Base-by-base conservation (phyloP, 768 basidiomycete species). In the Pleurotus cornucopiae region DNA sequence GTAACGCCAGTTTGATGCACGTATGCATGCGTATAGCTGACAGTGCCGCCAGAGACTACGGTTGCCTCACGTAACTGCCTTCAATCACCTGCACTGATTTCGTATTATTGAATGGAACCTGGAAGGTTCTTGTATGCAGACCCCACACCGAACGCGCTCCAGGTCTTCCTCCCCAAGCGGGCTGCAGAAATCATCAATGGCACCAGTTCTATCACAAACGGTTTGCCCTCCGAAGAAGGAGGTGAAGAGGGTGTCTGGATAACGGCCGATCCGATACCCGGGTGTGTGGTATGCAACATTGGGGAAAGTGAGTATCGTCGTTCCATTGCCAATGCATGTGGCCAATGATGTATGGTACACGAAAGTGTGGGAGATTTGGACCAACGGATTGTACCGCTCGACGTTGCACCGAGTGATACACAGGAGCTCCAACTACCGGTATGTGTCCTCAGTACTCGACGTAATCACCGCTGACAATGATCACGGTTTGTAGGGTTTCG, bases 391-490 rank as follows among this genome's bases (percentile, higher is more conserved):
- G 48, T 97, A 96, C 74, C 82, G 70, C 7, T 89, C 91, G 39
- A 95, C 94, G 0, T 73, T 95, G n/a, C 94, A 96, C 69, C 81
- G 91, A 2, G 94, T 97, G 5, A 75, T 96, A 2, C 93, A 97
- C 63, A 71, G 76, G 57, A 82, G 84, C 6, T 74, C 79, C 11
- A 91, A 87, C 64, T 94, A 34, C 30, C 30, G 30, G 30, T 34
- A 34, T 34, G 30, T 34, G 30, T 34, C 30, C 30, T 34, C 7
- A 34, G 9, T 9, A 7, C 11, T 7, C 6, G 7, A 34, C 9
- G 2, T 7, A 34, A 7, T 34, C 7, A 34, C 7, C 9, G 30
- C 30, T 34, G 7, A 34, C 30, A 34, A 34, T 34, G 47, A 5
- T 46, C 7, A 34, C 30, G 11, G 2, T 11, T 7, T 43, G 1